Percentiles rank a stretch among this genome's conserved stretches.
Conservation (phyloP, 1,139 yeast genomes). For the Candida tropicalis region DNA sequence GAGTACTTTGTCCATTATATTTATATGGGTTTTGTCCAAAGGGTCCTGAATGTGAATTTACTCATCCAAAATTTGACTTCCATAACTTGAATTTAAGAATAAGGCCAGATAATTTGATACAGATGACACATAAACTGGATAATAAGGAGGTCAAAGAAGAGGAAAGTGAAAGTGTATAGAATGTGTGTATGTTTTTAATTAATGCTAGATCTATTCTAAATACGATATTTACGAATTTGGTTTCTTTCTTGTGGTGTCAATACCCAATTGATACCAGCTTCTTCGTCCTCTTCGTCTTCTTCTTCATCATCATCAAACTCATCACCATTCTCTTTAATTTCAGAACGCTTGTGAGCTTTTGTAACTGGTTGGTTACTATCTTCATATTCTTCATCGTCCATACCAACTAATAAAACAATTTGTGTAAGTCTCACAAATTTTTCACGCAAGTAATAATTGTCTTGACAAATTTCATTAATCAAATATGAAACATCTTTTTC, state of each 20-base stretch:
- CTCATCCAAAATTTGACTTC: conserved; percentile 58
- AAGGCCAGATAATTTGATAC: conserved; percentile 40
- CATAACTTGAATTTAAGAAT: conserved; percentile 51
- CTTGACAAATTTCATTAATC: conserved; percentile 64
- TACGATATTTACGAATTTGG: conserved; percentile 52
- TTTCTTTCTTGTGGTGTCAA: conserved; percentile 75
- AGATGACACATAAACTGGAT: conserved; percentile 8
- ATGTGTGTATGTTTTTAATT: neutral
- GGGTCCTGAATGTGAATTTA: conserved; percentile 60
- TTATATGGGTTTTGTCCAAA: conserved; percentile 92
- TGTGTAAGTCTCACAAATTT: conserved; percentile 82
- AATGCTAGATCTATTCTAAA: conserved; percentile 17
- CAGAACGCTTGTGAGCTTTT: conserved; percentile 9
- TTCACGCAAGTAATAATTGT: conserved; percentile 71
- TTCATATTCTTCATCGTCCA: conserved; percentile 77
- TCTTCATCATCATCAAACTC: conserved; percentile 47
- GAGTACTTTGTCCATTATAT: conserved; percentile 78
- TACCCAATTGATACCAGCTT: conserved; percentile 72
- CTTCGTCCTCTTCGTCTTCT: too few relatives aligned
- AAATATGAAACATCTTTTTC: conserved; percentile 82
- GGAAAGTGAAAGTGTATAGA: conserved; percentile 11
- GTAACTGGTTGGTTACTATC: conserved; percentile 30
- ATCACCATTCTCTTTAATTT: conserved; percentile 8
- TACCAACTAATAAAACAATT: conserved; percentile 74
- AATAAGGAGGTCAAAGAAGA: conserved; percentile 10